phyloP scores from a whole-genome alignment of 2,329 filamentous ascomycete genomes.

The Penicillium janthinellum region DNA sequence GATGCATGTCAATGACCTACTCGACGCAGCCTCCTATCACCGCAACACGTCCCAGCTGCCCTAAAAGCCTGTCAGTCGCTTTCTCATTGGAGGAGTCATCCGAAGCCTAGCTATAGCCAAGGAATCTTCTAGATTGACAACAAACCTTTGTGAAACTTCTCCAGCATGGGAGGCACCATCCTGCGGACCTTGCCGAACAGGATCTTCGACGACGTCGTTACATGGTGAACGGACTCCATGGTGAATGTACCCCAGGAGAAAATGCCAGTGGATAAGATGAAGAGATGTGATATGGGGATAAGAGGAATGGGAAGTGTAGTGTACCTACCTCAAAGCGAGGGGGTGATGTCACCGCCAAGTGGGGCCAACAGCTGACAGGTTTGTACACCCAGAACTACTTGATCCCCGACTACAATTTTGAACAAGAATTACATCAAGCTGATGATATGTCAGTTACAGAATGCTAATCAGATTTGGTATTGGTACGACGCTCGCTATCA shows the following conservation, averaged over 20 bases:
- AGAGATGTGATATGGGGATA: background rate
- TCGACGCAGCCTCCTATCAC: conserved; percentile 95
- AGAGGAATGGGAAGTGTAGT: conserved; percentile 8
- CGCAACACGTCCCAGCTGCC: conserved; percentile 85
- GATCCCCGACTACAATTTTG: background rate
- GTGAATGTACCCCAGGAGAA: conserved; percentile 1
- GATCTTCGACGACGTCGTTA: conserved; percentile 72
- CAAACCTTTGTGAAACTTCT: conserved; percentile 92
- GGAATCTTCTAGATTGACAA: conserved; percentile 3
- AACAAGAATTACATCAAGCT: background rate
- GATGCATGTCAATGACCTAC: conserved; percentile 33
- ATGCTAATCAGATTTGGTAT: conserved; percentile 19
- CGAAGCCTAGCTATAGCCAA: background rate
- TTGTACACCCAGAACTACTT: background rate
- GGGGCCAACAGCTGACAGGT: conserved; percentile 18
- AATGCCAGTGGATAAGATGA: background rate
- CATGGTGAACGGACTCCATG: conserved; percentile 40
- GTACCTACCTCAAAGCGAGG: background rate
- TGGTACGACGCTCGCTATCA: conserved; percentile 25
- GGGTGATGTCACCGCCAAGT: conserved; percentile 41
- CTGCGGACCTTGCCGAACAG: conserved; percentile 79
- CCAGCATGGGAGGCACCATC: conserved; percentile 92
- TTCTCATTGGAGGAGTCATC: background rate
- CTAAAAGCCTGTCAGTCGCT: conserved; percentile 49
- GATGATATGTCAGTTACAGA: background rate